These are phyloP conservation scores for Solanum ossicruentum DNA, from an alignment of 257 asterid species.

Conservation along the genomic window DNA sequence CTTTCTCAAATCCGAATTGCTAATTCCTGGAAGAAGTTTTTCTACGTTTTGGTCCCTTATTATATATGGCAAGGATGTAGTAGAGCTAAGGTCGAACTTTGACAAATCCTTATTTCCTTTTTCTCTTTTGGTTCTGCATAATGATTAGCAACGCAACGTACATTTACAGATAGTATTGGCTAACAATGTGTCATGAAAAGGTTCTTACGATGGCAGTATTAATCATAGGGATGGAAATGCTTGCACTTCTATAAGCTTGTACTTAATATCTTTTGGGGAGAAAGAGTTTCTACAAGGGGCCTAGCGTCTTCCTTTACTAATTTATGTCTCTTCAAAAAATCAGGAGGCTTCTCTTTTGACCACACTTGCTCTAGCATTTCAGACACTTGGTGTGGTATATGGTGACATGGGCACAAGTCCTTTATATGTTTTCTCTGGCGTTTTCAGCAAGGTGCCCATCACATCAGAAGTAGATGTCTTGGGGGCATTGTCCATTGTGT, in stretches of 20 bases:
- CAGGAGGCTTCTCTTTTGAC: constrained; percentile 66
- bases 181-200: background rate
- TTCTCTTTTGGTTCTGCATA: background rate
- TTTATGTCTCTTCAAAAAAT: background rate
- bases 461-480: constrained; percentile 75
- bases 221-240: background rate
- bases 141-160: background rate
- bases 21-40: background rate
- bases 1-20: background rate
- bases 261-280: background rate
- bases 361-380: constrained; percentile 74
- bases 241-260: background rate
- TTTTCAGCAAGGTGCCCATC: constrained; percentile 83
- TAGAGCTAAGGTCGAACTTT: background rate
- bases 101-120: background rate
- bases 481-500: constrained; percentile 82
- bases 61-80: background rate
- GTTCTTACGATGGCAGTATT: background rate
- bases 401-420: constrained; percentile 99
- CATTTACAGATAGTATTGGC: background rate
- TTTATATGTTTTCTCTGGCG: constrained; percentile 72
- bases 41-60: background rate
- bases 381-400: constrained; percentile 94
- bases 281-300: background rate
- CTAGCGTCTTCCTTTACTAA: background rate